Evolutionary conservation across 192 early-diverging fungal species (phyloP).

Genomic region (Kappamyces sp.): DNA sequence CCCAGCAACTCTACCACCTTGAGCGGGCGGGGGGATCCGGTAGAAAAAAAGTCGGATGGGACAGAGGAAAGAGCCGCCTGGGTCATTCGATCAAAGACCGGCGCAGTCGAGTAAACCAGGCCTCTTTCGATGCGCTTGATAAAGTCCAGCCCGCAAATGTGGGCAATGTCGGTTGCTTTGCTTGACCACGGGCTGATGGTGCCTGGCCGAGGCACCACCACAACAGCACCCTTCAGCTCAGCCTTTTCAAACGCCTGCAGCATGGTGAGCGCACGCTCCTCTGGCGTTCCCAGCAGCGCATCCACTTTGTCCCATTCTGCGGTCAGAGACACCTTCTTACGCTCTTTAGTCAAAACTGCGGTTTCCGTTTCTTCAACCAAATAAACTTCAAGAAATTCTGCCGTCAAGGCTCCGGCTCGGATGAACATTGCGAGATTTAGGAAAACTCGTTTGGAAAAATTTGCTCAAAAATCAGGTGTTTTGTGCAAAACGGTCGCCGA

Average conservation of each 20-base stretch:
- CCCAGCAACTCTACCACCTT: conserved; percentile 53
- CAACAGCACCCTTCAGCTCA: conserved; percentile 32
- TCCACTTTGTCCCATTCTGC: too few relatives aligned
- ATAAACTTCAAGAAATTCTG: too few relatives aligned
- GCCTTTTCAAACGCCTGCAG: not conserved
- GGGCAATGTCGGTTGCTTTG: conserved; percentile 97
- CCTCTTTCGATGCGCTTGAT: conserved; percentile 90
- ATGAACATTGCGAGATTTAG: too few relatives aligned
- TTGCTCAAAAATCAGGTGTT: conserved; percentile 18
- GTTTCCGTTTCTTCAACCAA: too few relatives aligned
- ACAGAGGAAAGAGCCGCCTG: conserved; percentile 64
- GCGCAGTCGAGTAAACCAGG: conserved; percentile 55
- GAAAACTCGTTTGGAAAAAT: too few relatives aligned
- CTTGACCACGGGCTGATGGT: conserved; percentile 99
- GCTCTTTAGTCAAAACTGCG: too few relatives aligned
- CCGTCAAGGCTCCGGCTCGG: too few relatives aligned
- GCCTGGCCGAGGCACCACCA: conserved; percentile 82
- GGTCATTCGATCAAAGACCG: conserved; percentile 87
- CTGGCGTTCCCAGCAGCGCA: too few relatives aligned
- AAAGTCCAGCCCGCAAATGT: conserved; percentile 73
- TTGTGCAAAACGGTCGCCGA: conserved; percentile 13
- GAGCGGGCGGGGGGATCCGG: conserved; percentile 32
- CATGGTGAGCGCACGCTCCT: too few relatives aligned
- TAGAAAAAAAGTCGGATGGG: conserved; percentile 70
- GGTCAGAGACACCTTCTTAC: too few relatives aligned